Percentiles rank a stretch among this genome's conserved stretches.
phyloP scores from a whole-genome alignment of 108 stramenopile species.

The Cyclotella sp. region DNA sequence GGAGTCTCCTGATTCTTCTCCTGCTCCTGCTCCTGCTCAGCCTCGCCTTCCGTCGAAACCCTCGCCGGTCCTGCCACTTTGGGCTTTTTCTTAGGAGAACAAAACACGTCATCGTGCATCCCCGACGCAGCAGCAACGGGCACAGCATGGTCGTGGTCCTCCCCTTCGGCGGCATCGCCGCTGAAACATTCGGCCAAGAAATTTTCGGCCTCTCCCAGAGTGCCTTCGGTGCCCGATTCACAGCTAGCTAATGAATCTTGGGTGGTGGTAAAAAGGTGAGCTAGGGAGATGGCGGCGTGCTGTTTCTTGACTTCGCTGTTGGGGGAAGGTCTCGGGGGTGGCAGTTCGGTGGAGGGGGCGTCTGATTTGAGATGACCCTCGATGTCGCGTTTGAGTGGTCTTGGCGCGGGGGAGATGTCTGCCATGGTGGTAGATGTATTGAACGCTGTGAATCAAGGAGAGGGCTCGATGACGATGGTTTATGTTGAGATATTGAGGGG shows the following conservation, averaged over 20 bases:
- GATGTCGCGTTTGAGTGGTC: slow-evolving; percentile 2
- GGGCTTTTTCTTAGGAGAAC: slow-evolving; percentile 3
- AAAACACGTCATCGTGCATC: not conserved
- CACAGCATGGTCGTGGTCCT: not conserved
- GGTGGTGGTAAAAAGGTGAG: slow-evolving; percentile 22
- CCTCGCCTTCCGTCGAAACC: not conserved
- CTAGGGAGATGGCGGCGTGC: slow-evolving; percentile 29
- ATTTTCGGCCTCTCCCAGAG: slow-evolving; percentile 16
- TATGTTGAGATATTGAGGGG: too few relatives aligned
- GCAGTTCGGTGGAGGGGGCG: not conserved
- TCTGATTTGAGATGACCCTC: slow-evolving; percentile 2
- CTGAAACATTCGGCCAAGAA: slow-evolving; percentile 15
- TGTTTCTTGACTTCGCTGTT: slow-evolving; percentile 38
- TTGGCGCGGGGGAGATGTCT: not conserved
- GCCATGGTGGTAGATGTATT: not conserved
- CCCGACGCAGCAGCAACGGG: not conserved
- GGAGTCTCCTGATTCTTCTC: slow-evolving; percentile 7
- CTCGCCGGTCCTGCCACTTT: not conserved
- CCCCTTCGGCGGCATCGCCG: slow-evolving; percentile 7
- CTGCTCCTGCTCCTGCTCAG: not conserved
- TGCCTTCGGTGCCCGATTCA: not conserved
- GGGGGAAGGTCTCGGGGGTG: slow-evolving; percentile 18
- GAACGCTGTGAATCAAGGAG: not conserved
- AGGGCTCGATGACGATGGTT: not conserved
- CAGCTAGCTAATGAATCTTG: slow-evolving; percentile 4